phyloP scores from a whole-genome alignment of 768 basidiomycete genomes.

The Lyophyllum semitale region DNA sequence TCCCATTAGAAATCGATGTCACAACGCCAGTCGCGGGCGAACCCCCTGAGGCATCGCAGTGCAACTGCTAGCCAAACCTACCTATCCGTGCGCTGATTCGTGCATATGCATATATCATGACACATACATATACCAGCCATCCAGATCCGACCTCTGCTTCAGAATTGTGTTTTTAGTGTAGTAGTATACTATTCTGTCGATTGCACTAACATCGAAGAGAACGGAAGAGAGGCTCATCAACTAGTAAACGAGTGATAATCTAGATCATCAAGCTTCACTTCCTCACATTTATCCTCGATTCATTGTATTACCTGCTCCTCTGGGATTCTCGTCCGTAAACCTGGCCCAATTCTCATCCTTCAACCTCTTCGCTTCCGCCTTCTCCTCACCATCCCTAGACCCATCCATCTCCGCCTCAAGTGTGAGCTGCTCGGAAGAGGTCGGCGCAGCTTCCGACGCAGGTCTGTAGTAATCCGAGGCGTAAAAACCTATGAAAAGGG shows the following conservation, averaged over 20 bases:
- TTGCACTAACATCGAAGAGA: neutral
- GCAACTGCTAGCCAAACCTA: conserved; percentile 62
- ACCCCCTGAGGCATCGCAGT: conserved; percentile 85
- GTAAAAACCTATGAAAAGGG: neutral
- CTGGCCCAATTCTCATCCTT: conserved; percentile 93
- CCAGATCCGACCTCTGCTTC: conserved; percentile 3
- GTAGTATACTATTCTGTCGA: conserved; percentile 15
- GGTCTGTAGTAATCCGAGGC: conserved; percentile 43
- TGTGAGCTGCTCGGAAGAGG: conserved; percentile 76
- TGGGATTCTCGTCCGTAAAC: conserved; percentile 83
- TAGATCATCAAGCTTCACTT: conserved; percentile 3
- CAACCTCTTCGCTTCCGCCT: conserved; percentile 72
- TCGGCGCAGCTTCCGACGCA: conserved; percentile 65
- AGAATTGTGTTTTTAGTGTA: conserved; percentile 23
- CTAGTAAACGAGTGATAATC: no score
- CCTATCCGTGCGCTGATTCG: conserved; percentile 10
- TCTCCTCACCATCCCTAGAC: conserved; percentile 62
- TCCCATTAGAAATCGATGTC: conserved; percentile 82
- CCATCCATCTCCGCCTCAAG: conserved; percentile 88
- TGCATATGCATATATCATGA: conserved; percentile 19
- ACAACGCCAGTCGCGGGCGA: conserved; percentile 67
- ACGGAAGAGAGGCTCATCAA: no score
- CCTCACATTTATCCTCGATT: conserved; percentile 69
- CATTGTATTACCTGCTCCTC: conserved; percentile 96
- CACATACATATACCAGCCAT: conserved; percentile 20